A percentile compares a stretch with the other conserved stretches of the same genome.
Evolutionary conservation across 129 eudicot species (phyloP).

Genomic region (Flaveria ramosissima): DNA sequence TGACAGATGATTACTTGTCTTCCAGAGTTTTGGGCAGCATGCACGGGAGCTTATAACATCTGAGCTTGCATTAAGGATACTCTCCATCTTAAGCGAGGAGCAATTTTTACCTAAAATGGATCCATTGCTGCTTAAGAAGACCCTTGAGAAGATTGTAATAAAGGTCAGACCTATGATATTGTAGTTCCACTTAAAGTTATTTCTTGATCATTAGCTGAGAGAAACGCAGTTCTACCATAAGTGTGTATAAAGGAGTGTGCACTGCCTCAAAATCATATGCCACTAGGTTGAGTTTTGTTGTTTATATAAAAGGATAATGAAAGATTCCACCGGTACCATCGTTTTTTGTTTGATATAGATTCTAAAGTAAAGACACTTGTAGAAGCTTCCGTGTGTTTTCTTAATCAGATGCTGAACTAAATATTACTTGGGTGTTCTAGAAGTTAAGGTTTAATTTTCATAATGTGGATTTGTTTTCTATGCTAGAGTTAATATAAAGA

Average conservation of each 20-base stretch:
- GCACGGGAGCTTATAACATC: conserved; percentile 96
- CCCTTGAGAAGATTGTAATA: conserved; percentile 81
- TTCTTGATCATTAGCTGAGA: conserved; percentile 2
- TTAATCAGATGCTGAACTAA: too few species aligned
- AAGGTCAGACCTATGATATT: conserved; percentile 55
- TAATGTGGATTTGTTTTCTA: background rate
- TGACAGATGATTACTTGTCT: conserved; percentile 99
- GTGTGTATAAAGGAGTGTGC: conserved; percentile 16
- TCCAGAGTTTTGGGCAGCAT: conserved; percentile 99
- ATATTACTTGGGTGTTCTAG: background rate
- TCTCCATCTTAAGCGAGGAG: conserved; percentile 91
- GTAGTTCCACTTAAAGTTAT: background rate
- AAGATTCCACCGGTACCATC: background rate
- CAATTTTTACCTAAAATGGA: conserved; percentile 85
- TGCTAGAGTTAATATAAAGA: conserved; percentile 13
- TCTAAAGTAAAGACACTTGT: background rate
- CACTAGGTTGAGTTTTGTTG: conserved; percentile 1
- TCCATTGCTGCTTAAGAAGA: conserved; percentile 50
- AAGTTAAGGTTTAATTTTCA: background rate
- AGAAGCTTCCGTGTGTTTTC: background rate
- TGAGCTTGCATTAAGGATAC: conserved; percentile 89
- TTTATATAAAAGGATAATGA: background rate
- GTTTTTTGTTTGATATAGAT: conserved; percentile 19
- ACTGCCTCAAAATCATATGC: background rate
- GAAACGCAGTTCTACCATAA: background rate